Percentiles rank a stretch among this genome's conserved stretches.
These are phyloP conservation scores for Metschnikowia orientalis DNA, from an alignment of 805 yeast species.

Conservation along the genomic window DNA sequence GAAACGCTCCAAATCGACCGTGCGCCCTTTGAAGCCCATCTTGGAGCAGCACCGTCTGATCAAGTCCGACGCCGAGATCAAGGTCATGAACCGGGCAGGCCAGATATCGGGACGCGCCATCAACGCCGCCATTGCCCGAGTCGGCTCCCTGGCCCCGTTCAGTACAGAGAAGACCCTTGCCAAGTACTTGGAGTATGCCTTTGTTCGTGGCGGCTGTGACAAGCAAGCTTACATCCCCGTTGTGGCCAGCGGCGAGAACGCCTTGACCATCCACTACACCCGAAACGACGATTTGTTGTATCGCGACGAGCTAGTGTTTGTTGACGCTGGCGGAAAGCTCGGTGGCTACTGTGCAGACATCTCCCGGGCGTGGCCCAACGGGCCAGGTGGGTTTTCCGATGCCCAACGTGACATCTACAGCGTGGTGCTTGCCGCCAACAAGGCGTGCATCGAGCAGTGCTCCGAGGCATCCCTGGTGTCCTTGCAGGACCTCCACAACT, in stretches of 20 bases:
- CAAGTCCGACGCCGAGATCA: constrained; percentile 74
- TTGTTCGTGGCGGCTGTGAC: constrained; percentile 85
- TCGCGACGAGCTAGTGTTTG: constrained; percentile 77
- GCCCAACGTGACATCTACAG: constrained; percentile 85
- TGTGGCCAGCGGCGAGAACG: constrained; percentile 89
- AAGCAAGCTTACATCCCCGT: constrained; percentile 91
- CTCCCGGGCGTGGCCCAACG: constrained; percentile 93
- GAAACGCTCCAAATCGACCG: constrained; percentile 29
- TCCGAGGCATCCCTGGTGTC: constrained; percentile 49
- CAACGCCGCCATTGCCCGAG: constrained; percentile 71
- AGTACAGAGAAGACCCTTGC: constrained; percentile 73
- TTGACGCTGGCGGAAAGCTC: constrained; percentile 90
- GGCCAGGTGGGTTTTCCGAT: constrained; percentile 60
- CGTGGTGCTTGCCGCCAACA: constrained; percentile 81
- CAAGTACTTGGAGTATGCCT: constrained; percentile 75
- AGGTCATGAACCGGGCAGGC: constrained; percentile 77
- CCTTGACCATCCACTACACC: constrained; percentile 89
- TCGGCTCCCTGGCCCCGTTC: constrained; percentile 43
- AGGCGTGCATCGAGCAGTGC: constrained; percentile 69
- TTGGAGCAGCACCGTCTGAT: constrained; percentile 54
- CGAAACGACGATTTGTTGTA: constrained; percentile 80
- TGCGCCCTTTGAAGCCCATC: constrained; percentile 41
- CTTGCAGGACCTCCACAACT: constrained; percentile 70
- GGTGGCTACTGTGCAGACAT: constrained; percentile 97
- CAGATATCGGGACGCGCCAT: constrained; percentile 78